Evolutionary conservation across 768 basidiomycete genomes (phyloP), one percentile per base, ranked within the genome.

Genomic region (Auricularia heimuer): DNA sequence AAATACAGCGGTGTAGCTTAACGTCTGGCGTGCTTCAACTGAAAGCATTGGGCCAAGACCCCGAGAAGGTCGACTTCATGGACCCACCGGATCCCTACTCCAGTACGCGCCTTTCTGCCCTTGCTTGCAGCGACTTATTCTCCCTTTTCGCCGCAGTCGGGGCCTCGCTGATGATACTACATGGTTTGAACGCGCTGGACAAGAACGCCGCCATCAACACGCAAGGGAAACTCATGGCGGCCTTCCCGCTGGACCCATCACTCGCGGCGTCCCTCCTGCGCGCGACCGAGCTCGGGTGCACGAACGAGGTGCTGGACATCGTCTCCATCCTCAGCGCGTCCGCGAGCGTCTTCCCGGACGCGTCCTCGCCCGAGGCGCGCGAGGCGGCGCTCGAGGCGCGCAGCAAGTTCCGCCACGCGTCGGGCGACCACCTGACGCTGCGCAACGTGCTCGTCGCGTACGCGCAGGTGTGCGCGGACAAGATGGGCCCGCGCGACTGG

Each of bases 391-490:
- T 82, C 1, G 87, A 87, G 62, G 86, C 86, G 2, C 83, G 92
- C 3, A 76, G 79, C 47, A 90, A 90, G 74, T 98, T 98, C 73
- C 79, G 84, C 6, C 91, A 95, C 75, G 77, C 86, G 0, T 82
- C 86, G 37, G 96, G 97, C 4, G 97, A 99, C 74, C 97, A 99
- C 74, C 78, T 95, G 68, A 95, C 92, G 24, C 81, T 90, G 64
- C 82, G 98, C 67, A 95, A 95, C 69, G 87, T 87, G n/a, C 78
- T 95, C 33, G 82, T 85, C 10, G 84, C 91, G 21, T 98, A 92
- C 73, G 82, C 87, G 65, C 90, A 92, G 45, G 78, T 90, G n/a
- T 76, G 79, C 3, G 71, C 71, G 7, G 76, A 72, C 63, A 85
- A 83, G 70, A 69, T 71, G 29, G 80, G 75, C 3, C 75, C 84